Base-by-base conservation (phyloP, 345 rosid species). In the Gossypium bickii region DNA sequence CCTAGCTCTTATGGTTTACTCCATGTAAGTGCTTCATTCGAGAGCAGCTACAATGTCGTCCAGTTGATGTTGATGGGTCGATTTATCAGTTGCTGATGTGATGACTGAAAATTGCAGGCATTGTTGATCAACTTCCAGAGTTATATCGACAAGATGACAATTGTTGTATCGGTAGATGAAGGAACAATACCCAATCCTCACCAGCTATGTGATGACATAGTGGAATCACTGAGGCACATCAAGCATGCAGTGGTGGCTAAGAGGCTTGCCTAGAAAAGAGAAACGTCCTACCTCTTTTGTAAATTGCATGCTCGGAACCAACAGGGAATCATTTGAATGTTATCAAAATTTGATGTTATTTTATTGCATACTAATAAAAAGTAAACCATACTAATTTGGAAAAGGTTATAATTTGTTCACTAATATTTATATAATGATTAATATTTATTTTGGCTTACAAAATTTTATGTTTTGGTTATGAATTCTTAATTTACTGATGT, bases 1-100 rank as follows among this genome's bases (percentile, higher is more conserved):
- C 90, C 94, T 18, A 82, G 80, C 70, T 88, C 81, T 52, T 88
- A 85, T 62, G 92, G 91, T 27, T 91, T 88, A 52, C 91, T 93
- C 11, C 89, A 89, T 58, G 91, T 86, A 80, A 70, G 81, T 43
- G 41, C 0, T n/a, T 65, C 22, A 13, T 56, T 15, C 10, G 1
- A 17, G 25, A 2, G 27, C 17, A 24, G 63, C 38, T 16, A 17
- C 12, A 0, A 2, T 17, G 61, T 59, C 38, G 45, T 34, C 16
- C 22, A 6, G 57, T 17, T 17, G n/a, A 55, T 55, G 24, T 55
- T n/a, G 47, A 29, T 18, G 47, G 20, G 20, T 41, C 47, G 16
- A 18, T 10, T 41, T 2, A 43, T 41, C 49, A 18, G 9, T 49
- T 41, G 15, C 69, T n/a, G 9, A 64, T n/a, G 13, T 3, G 27